Evolutionary conservation across 129 eudicot genomes (phyloP).

Genomic region (Logfia minima): DNA sequence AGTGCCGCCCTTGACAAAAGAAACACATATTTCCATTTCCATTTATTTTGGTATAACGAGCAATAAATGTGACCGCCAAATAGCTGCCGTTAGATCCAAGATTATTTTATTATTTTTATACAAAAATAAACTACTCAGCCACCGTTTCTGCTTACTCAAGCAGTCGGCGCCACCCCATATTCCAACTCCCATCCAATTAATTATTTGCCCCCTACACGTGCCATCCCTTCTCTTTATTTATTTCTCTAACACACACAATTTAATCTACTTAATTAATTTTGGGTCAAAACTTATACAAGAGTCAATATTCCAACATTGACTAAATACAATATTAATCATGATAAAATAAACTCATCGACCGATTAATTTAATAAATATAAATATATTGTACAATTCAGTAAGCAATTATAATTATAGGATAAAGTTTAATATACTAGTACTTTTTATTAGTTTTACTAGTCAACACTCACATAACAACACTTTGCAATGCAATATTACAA

Average conservation of each 20-base stretch:
- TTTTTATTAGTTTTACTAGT: too few species aligned
- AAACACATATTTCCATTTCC: not conserved
- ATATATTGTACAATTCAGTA: too few species aligned
- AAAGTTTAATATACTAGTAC: too few species aligned
- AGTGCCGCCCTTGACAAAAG: constrained; percentile 37
- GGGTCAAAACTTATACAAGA: too few species aligned
- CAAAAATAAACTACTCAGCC: not conserved
- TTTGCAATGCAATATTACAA: too few species aligned
- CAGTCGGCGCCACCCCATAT: not conserved
- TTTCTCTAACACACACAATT: not conserved
- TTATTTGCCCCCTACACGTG: not conserved
- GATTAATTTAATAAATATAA: too few species aligned
- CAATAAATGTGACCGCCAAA: constrained; percentile 33
- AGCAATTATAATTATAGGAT: too few species aligned
- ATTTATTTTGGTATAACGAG: not conserved
- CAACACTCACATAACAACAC: too few species aligned
- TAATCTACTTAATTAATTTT: too few species aligned
- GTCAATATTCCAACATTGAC: too few species aligned
- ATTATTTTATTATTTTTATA: not conserved
- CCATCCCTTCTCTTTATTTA: not conserved
- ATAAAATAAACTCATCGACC: too few species aligned
- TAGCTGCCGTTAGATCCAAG: constrained; percentile 8
- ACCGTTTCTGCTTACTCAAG: constrained; percentile 14
- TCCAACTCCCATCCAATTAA: not conserved
- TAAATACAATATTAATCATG: too few species aligned